Evolutionary conservation across 805 yeast genomes (phyloP), one percentile per base, ranked within the genome.

Genomic region (Wickerhamomyces bovis): DNA sequence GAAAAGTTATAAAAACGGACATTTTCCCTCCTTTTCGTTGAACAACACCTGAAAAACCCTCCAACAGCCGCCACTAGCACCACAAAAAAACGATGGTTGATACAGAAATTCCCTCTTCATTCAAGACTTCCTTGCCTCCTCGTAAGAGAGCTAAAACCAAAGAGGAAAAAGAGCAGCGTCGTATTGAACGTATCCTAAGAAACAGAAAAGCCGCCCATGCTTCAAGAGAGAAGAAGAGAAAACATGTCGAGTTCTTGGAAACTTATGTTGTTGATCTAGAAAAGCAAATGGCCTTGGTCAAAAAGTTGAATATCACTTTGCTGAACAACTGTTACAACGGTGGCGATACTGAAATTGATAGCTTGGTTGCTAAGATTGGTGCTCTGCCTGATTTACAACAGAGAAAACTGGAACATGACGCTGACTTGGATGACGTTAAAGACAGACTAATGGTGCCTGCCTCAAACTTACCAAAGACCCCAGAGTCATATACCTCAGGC

Each of bases 191-290:
- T 44, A 90, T 94, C 43, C 73, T 92, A 58, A 78, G 99, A 64
- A 92, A 92, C 68, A 80, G 98, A 61, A 85, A 92, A 63, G 98
- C 98, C 15, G 99, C 99, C 42, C 98, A 92, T 65, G 96, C 96
- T 44, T 87, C 96, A 25, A 79, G 99, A 55, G 99, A 94, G 63
- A 90, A 92, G 78, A 92, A 92, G 77, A 79, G 98, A 63, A 80
- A 82, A 62, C 96, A 92, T 63, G 84, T 94, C 47, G 96, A 89
- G 66, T 81, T 78, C 52, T 74, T 94, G 55, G 97, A 92, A 44
- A 46, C 57, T 2, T 59, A 59, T 36, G 61, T 60, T 3, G 38
- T 53, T 4, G 61, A 56, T 35, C 16, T 60, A 38, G 64, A 60
- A 47, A 55, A 54, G 46, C 61, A 60, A 39, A 39, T 56, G 43